phyloP scores from a whole-genome alignment of 2,329 filamentous ascomycete genomes.

The Colletotrichum sp. region DNA sequence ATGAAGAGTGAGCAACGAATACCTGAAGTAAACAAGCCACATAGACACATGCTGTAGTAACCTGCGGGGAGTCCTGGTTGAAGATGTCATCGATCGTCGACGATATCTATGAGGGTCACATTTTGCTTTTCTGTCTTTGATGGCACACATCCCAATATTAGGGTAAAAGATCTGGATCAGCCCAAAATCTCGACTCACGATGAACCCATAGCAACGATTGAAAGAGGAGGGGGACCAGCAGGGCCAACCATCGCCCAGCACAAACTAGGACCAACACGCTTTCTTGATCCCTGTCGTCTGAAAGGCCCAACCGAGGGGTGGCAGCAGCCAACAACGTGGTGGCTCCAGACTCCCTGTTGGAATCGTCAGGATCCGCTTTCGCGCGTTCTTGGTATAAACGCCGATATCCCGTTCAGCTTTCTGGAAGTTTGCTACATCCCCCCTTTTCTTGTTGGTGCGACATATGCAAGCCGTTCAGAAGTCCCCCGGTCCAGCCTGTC shows the following conservation, averaged over 20 bases:
- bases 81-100: background rate
- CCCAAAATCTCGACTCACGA: background rate
- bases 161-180: background rate
- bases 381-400: constrained; percentile 20
- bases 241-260: background rate
- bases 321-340: background rate
- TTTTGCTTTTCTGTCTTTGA: background rate
- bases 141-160: background rate
- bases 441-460: constrained; percentile 10
- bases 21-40: background rate
- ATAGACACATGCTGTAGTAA: background rate
- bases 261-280: background rate
- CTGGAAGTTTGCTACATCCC: background rate
- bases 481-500: background rate
- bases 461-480: constrained; percentile 7
- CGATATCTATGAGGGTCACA: background rate
- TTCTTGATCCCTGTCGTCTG: background rate
- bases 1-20: background rate
- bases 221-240: background rate
- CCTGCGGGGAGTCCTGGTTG: background rate
- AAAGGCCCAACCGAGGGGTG: constrained; percentile 1
- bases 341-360: constrained; percentile 13
- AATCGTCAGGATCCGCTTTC: constrained; percentile 11
- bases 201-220: background rate
- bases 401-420: constrained; percentile 15